Base-by-base conservation (phyloP, 2,329 filamentous ascomycete genomes). In the Fusarium oligoseptatum region DNA sequence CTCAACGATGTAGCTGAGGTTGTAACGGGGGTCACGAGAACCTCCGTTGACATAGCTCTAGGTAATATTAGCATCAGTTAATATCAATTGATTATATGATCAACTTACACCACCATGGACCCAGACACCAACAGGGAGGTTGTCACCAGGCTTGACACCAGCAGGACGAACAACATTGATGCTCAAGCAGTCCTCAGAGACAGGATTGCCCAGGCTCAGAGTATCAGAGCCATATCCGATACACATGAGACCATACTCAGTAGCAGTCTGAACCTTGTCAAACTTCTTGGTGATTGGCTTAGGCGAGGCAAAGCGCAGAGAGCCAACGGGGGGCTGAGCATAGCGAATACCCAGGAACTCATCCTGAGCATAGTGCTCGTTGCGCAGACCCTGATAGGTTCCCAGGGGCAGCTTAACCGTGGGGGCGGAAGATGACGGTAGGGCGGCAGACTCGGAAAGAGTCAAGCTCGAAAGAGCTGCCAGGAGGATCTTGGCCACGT, bases 41-140 rank as follows among this genome's bases (percentile, higher is more conserved):
- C 77, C 77, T 17, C 77, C 77, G 24, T 76, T 76, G n/a, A 66
- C 57, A 22, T 77, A 78, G 57, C 77, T 78, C 77, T 78, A 27
- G 9, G 34, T 11, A 22, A 52, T n/a, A 24, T 78, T 32, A 77
- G 73, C 43, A 57, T 65, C 17, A 9, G 17, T 1, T 12, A 4
- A 43, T 29, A 7, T 14, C 6, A 24, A 36, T n/a, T 9, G 6
- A 20, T 32, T 11, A 7, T 3, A 3, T 20, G 2, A 1, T 20
- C 12, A 56, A 76, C 75, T 75, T 63, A 76, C 76, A 17, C 82
- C 82, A 48, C 86, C 86, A 74, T 91, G 87, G 32, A 92, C 90
- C 89, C 90, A 92, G 0, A 91, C 84, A 15, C 84, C 85, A 8
- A 92, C 88, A 0, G 90, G 90, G 3, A 92, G 83, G 17, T 83